Conservation (phyloP, 352 stramenopile genomes). For the Pythium guiyangense region DNA sequence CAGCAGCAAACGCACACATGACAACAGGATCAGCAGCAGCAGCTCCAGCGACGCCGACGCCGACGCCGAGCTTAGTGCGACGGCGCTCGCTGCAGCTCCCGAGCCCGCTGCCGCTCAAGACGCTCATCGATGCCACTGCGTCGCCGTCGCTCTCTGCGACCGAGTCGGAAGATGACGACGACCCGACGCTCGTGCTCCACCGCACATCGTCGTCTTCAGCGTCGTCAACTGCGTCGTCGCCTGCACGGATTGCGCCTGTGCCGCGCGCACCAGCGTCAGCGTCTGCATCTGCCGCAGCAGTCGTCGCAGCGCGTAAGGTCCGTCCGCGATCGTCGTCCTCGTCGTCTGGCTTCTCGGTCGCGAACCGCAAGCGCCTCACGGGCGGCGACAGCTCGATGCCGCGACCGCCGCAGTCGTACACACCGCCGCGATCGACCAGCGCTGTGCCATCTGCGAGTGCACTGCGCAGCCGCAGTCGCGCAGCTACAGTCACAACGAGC, state of each 20-base stretch:
- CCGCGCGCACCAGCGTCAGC: too few species aligned
- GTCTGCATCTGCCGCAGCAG: background rate
- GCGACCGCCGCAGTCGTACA: background rate
- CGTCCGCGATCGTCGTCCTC: slow-evolving; percentile 17
- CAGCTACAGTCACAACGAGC: slow-evolving; percentile 12
- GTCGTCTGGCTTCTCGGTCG: slow-evolving; percentile 11
- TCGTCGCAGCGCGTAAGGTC: slow-evolving; percentile 4
- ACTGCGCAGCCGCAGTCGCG: background rate
- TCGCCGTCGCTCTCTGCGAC: slow-evolving; percentile 36
- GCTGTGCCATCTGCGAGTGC: background rate
- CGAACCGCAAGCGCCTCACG: slow-evolving; percentile 11
- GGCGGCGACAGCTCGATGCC: background rate
- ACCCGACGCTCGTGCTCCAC: background rate
- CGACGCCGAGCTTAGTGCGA: background rate
- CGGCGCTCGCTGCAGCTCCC: slow-evolving; percentile 7
- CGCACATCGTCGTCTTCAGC: slow-evolving; percentile 2
- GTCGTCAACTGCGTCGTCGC: slow-evolving; percentile 14
- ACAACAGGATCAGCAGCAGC: background rate
- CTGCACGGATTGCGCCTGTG: background rate
- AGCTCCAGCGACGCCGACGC: background rate
- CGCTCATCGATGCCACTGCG: slow-evolving; percentile 11
- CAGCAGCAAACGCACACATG: too few species aligned
- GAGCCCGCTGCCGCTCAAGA: slow-evolving; percentile 6
- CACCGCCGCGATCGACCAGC: background rate
- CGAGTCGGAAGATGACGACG: slow-evolving; percentile 50